Evolutionary conservation across 2,329 filamentous ascomycete genomes (phyloP), one percentile per base, ranked within the genome.

Genomic region (Lithohypha guttulata): DNA sequence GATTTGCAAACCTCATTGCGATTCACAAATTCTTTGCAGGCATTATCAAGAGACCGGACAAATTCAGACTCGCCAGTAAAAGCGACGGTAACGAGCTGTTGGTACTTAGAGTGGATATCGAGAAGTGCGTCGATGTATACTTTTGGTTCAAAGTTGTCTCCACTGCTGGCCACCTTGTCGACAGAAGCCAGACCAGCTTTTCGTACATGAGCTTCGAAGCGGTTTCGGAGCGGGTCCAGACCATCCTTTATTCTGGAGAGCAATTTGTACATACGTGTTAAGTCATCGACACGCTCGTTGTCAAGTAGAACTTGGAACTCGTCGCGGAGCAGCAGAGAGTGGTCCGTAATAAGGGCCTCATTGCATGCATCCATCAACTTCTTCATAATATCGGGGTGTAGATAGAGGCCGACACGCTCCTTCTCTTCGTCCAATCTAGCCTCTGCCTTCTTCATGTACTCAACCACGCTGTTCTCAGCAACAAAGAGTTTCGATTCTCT

Each of bases 401-500:
- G 71, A 56, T 93, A 98, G 56, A 96, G 77, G 49, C 78, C 78
- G 7, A 98, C 91, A 18, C 91, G 84, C 56, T 89, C 84, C 64
- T 93, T 91, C 61, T 98, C 91, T 61, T 98, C 91, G 6, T 84
- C 77, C 44, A 98, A 65, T 21, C 91, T 79, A 28, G 77, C 65
- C 63, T 96, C 89, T 1, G 91, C 93, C 73, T 98, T 98, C 70
- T 96, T 96, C 91, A 98, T 96, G 64, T 96, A 98, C 57, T 98
- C 91, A 22, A 98, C 87, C 3, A 98, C 86, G 47, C 83, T 93
- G 59, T 98, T 98, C 60, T 96, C 89, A 8, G 86, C 84, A 22
- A 98, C 77, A 57, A 98, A 98, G 47, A 86, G 81, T 53, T 85
- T 84, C 14, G 91, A 96, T 60, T 98, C 93, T 31, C 81, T 79